Percentiles rank a stretch among this genome's conserved stretches.
Evolutionary conservation across 164 flowering plant genomes (phyloP).

Genomic region (Malania oleifera): DNA sequence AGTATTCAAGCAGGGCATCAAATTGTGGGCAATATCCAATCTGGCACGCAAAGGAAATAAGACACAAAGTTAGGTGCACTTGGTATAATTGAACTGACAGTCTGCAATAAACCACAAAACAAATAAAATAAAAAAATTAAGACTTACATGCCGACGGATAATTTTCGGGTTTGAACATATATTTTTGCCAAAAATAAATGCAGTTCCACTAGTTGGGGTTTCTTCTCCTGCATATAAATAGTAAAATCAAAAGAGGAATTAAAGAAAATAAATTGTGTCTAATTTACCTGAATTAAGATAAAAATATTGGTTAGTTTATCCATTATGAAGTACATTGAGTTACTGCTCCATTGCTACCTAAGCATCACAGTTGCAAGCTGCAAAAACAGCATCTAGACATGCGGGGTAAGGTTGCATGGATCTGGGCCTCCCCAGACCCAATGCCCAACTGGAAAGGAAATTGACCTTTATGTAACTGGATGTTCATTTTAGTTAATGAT

Average conservation of each 20-base stretch:
- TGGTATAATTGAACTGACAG: conserved; percentile 5
- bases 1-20: conserved; percentile 80
- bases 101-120: not conserved
- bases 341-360: too few relatives aligned
- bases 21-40: conserved; percentile 98
- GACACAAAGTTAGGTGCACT: conserved; percentile 3
- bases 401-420: too few relatives aligned
- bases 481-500: too few relatives aligned
- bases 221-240: conserved; percentile 65
- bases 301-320: too few relatives aligned
- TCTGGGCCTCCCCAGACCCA: too few relatives aligned
- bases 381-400: too few relatives aligned
- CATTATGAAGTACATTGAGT: too few relatives aligned
- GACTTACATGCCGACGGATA: conserved; percentile 72
- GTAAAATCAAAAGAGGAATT: conserved; percentile 3
- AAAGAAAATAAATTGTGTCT: too few relatives aligned
- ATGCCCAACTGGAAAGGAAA: too few relatives aligned
- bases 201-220: conserved; percentile 82
- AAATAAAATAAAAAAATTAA: conserved; percentile 7
- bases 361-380: too few relatives aligned
- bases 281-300: too few relatives aligned
- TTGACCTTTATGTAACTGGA: too few relatives aligned
- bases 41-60: conserved; percentile 28
- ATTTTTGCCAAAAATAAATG: conserved; percentile 83
- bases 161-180: conserved; percentile 76